Base-by-base conservation (phyloP, 192 early-diverging fungal genomes). In the Funneliformis mosseae region DNA sequence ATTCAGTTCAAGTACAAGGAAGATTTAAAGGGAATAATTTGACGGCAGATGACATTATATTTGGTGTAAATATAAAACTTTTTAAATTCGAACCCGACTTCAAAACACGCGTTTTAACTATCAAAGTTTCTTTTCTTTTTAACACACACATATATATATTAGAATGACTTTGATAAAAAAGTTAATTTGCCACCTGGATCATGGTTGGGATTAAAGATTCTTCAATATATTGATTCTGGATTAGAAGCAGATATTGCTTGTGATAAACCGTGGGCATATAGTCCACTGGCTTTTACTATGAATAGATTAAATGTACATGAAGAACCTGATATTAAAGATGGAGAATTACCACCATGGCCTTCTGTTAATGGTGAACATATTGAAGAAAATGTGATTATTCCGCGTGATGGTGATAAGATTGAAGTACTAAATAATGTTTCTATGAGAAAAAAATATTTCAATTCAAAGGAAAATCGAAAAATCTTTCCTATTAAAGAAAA, bases 191-290 rank as follows among this genome's bases (percentile, higher is more conserved):
- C 95, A 8, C 90, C 89, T 0, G 90, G 92, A 28, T 85, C 89
- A 11, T 93, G 90, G 70, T 81, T 96, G 60, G 93, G 92, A 3
- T 79, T 94, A 46, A 94, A 91, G 78, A 91, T 95, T 67, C 89
- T 93, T 25, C 89, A 90, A 71, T 88, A 89, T 76, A 93, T 95
- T 79, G 95, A 96, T 83, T 92, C 94, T 10, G 92, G 91, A 25
- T 83, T 96, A 33, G 81, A 93, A 78, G 83, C 87, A 8, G 92
- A 96, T 78, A 81, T 96, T 21, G 91, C 91, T 85, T 74, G 83
- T 63, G 92, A 94, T 8, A 86, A 87, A 63, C 95, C 95, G 14
- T 93, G 90, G 91, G 90, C 93, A 1, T 93, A 88, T 81, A 87
- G 84, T 45, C 93, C 95, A 23, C 83, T 92, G 25, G 84, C 95